Evolutionary conservation across 768 basidiomycete genomes (phyloP), one percentile per base, ranked within the genome.

Genomic region (Ramaria rubella): DNA sequence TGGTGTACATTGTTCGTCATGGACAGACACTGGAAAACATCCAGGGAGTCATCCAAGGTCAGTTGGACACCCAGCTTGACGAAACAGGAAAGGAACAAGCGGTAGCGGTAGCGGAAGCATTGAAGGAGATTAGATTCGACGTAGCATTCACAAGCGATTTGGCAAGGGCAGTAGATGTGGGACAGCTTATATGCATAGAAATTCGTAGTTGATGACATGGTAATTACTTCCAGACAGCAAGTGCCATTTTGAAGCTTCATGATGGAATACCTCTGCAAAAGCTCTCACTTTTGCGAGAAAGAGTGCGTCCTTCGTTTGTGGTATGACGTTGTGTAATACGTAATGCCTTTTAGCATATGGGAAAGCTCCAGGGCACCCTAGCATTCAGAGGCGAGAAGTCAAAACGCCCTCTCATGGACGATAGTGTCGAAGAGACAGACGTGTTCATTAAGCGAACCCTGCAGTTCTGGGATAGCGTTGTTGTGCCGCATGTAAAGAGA

Each of bases 21-120:
- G 89, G 87, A 19, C 87, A 91, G 73, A 91, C 89, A 24, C 76
- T 81, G 40, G 82, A 78, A 64, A 90, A 90, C 68, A 70, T 74
- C 52, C 68, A 71, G 5, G 72, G 74, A 24, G 80, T 86, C 56
- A 77, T 88, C 44, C 89, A 92, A 73, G 90, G 90, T 38, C 90
- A 92, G 8, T 63, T 81, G 55, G 85, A 92, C 69, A 83, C 83
- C 6, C 60, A 68, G 38, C 74, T 92, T 64, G 90, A 90, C 61
- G 77, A 74, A 15, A 69, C 67, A 3, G 90, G 90, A 14, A 8
- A 15, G 15, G 53, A 75, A 46, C 70, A 71, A 52, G 85, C 85
- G 21, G 63, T 65, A 55, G 68, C 75, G 53, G 77, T 82, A 1
- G 86, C 79, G 1, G 69, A 76, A 58, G 77, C 75, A 40, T 69